Evolutionary conservation across 108 stramenopile genomes (phyloP).

Genomic region (Cyclotella choctawhatcheeana): DNA sequence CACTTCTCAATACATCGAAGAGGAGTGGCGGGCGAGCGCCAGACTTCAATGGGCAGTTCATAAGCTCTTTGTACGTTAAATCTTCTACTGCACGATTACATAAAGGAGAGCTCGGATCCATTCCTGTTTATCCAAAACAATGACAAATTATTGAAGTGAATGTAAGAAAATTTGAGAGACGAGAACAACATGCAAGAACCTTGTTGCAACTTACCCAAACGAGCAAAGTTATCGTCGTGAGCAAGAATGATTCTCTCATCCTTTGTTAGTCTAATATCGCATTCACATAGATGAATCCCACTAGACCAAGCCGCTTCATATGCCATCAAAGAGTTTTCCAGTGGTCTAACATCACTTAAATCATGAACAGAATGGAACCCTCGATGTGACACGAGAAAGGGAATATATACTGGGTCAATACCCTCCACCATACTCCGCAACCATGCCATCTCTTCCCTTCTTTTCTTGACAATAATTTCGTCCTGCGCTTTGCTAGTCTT

Average conservation of each 20-base stretch:
- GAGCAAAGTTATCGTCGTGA: constrained; percentile 54
- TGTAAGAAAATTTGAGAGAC: not conserved
- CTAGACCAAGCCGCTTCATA: constrained; percentile 56
- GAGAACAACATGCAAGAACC: not conserved
- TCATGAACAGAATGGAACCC: constrained; percentile 55
- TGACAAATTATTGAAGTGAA: too few relatives aligned
- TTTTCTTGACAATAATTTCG: constrained; percentile 33
- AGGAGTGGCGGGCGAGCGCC: constrained; percentile 55
- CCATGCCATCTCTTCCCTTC: constrained; percentile 69
- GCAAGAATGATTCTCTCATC: constrained; percentile 54
- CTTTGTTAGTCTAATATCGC: constrained; percentile 51
- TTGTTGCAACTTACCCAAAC: constrained; percentile 22
- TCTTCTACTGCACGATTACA: constrained; percentile 48
- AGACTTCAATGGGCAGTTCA: constrained; percentile 51
- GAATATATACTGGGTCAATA: constrained; percentile 49
- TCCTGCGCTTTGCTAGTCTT: constrained; percentile 36
- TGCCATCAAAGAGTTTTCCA: constrained; percentile 53
- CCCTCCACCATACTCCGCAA: constrained; percentile 46
- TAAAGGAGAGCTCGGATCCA: constrained; percentile 46
- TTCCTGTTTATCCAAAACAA: not conserved
- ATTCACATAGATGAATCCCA: constrained; percentile 47
- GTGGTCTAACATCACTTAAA: constrained; percentile 41
- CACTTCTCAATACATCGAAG: constrained; percentile 49
- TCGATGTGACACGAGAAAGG: constrained; percentile 49
- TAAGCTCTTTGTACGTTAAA: constrained; percentile 48